Conservation (phyloP, 192 early-diverging fungal species). For the Umbelopsis sp. region DNA sequence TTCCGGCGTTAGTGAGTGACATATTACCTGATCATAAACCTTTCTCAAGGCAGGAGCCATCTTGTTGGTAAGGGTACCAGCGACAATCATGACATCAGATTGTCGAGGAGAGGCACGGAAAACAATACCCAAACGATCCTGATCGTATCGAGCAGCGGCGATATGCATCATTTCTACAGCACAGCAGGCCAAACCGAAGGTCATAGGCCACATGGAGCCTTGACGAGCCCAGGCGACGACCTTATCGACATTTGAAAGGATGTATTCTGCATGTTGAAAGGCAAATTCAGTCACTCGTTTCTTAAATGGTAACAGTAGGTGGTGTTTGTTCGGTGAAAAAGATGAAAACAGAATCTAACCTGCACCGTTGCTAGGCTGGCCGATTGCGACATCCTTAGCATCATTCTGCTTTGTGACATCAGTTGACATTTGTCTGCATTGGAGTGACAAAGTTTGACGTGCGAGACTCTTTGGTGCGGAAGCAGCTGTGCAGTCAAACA, state of each 20-base stretch:
- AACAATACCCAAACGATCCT: constrained; percentile 96
- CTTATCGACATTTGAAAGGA: constrained; percentile 88
- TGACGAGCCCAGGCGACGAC: constrained; percentile 93
- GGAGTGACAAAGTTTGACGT: constrained; percentile 16
- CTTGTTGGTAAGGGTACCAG: constrained; percentile 98
- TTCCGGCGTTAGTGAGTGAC: neutral
- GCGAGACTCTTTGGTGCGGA: constrained; percentile 22
- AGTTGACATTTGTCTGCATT: constrained; percentile 34
- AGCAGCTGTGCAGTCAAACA: neutral
- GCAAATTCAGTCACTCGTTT: neutral
- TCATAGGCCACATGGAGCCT: constrained; percentile 88
- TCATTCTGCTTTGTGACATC: constrained; percentile 35
- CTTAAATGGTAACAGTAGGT: neutral
- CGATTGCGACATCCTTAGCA: constrained; percentile 35
- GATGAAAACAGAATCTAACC: constrained; percentile 22
- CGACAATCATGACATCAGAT: constrained; percentile 99
- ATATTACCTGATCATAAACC: constrained; percentile 60
- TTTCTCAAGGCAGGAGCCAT: constrained; percentile 88
- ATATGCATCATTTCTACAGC: constrained; percentile 99
- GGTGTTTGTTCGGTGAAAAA: neutral
- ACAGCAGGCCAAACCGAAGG: constrained; percentile 92
- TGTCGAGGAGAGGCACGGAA: constrained; percentile 97
- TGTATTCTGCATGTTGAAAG: constrained; percentile 59
- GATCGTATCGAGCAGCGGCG: constrained; percentile 94
- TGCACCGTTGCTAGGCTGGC: constrained; percentile 39